A percentile compares a stretch with the other conserved stretches of the same genome.
These are phyloP conservation scores for Starmerella cellae DNA, from an alignment of 805 yeast genomes.

Conservation along the genomic window DNA sequence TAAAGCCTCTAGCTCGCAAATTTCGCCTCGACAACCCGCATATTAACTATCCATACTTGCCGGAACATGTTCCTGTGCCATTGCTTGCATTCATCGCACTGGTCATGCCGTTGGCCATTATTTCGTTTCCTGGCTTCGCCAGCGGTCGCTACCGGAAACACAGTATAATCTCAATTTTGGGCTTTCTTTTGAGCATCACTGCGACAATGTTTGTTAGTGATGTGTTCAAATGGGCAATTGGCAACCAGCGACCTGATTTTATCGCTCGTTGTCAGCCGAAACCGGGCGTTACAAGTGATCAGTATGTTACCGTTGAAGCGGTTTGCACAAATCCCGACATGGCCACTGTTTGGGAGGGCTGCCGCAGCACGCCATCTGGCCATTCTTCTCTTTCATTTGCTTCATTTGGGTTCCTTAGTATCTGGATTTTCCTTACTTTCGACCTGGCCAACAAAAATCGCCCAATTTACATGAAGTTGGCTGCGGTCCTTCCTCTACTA, in stretches of 20 bases:
- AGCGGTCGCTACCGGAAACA: conserved; percentile 9
- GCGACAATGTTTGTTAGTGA: conserved; percentile 56
- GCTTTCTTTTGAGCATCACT: conserved; percentile 47
- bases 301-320: conserved; percentile 23
- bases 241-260: conserved; percentile 87
- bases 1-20: conserved; percentile 59
- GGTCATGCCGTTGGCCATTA: conserved; percentile 23
- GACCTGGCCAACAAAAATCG: background rate
- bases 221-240: conserved; percentile 67
- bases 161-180: conserved; percentile 50
- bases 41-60: conserved; percentile 67
- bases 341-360: conserved; percentile 35
- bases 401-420: conserved; percentile 35
- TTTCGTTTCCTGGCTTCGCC: conserved; percentile 14
- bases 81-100: conserved; percentile 34
- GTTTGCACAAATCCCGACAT: conserved; percentile 28
- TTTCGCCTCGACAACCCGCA: conserved; percentile 64
- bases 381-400: conserved; percentile 43
- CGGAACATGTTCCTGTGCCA: conserved; percentile 54
- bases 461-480: conserved; percentile 3
- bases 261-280: conserved; percentile 70
- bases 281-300: conserved; percentile 38
- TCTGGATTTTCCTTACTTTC: conserved; percentile 38
- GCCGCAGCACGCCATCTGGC: conserved; percentile 47
- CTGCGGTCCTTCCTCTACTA: conserved; percentile 28